These are phyloP conservation scores for Aristolochia fimbriata DNA, from an alignment of 164 flowering plant genomes.

Conservation along the genomic window DNA sequence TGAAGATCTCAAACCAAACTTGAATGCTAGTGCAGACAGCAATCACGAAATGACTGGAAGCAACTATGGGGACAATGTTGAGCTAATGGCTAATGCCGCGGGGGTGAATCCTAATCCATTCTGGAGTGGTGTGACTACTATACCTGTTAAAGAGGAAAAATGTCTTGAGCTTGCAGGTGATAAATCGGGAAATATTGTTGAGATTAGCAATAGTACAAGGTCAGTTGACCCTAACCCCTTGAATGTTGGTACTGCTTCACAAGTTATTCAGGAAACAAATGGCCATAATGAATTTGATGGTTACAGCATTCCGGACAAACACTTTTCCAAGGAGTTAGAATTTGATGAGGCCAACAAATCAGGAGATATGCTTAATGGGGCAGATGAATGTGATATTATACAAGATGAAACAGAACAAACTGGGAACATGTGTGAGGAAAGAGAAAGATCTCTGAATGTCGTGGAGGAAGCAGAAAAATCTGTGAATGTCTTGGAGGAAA, in stretches of 20 bases:
- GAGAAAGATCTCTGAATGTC: too few species aligned
- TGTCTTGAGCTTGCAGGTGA: neutral
- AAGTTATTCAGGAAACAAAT: too few species aligned
- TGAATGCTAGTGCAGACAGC: neutral
- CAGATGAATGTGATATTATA: neutral
- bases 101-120: neutral
- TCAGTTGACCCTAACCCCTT: neutral
- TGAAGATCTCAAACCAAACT: neutral
- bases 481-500: too few species aligned
- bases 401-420: slow-evolving; percentile 11
- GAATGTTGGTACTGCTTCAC: too few species aligned
- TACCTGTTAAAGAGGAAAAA: neutral
- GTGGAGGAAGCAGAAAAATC: too few species aligned
- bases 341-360: too few species aligned
- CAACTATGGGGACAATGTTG: neutral
- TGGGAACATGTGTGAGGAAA: neutral
- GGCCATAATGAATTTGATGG: too few species aligned
- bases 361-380: too few species aligned
- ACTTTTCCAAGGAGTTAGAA: too few species aligned
- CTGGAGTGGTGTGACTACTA: neutral
- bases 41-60: neutral
- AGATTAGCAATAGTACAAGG: neutral
- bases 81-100: neutral
- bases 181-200: neutral
- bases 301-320: too few species aligned